Base-by-base conservation (phyloP, 345 rosid genomes). In the Adansonia digitata region DNA sequence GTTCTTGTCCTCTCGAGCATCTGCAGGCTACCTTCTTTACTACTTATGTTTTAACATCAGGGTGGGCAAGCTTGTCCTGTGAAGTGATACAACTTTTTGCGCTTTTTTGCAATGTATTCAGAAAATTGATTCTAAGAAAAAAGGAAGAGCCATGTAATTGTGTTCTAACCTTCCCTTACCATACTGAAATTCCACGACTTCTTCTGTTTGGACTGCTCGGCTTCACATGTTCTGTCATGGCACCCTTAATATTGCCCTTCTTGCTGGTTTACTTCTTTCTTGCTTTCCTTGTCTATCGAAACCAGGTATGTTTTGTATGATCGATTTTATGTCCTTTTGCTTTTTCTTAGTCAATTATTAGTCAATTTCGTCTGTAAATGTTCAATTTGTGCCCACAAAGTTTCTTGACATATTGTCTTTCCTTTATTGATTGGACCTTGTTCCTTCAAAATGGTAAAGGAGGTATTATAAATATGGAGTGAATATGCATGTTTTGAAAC, bases 21-120 rank as follows among this genome's bases (percentile, higher is more conserved):
- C 51, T 84, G 84, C 91, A 94, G 98, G 94, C 92, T 84, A 82
- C 86, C 82, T 94, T 94, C 88, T 94, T 94, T 86, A 91, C 81
- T 85, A 92, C 98, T 17, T 92, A 92, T 66, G 88, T 91, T 49
- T 77, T 88, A 53, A 81, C 94, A 45, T 90, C 92, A 7, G 94
- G 94, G 7, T 90, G 92, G 94, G 89, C 94, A 40, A 80, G 94
- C 75, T 79, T 90, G 80, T 69, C 92, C 4, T 67, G 78, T 69
- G 94, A 90, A 84, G 42, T 88, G 37, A 84, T 90, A 79, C 94
- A 88, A 74, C 85, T 83, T 68, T 81, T 84, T 65, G 40, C 85
- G 59, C 84, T 90, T 75, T 31, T 87, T 63, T 75, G 77, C 78
- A 86, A 88, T 71, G 26, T 80, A 68, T 5, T 84, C 55, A 83